A percentile compares a stretch with the other conserved stretches of the same genome.
Evolutionary conservation across 257 asterid genomes (phyloP).

Genomic region (Solanum ossicruentum): DNA sequence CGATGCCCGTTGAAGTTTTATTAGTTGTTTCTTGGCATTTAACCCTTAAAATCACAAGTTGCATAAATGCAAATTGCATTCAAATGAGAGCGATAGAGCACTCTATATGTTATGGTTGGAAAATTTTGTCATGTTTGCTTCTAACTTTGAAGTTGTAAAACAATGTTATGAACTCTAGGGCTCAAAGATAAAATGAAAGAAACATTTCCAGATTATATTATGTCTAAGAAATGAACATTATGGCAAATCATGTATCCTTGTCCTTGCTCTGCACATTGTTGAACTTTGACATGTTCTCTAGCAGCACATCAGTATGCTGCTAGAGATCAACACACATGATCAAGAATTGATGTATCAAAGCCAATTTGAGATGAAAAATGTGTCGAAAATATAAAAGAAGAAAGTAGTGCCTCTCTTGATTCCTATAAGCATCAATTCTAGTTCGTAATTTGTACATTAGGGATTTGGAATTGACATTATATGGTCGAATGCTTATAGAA

Average conservation of each 20-base stretch:
- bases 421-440: constrained; percentile 29
- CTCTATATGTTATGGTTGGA: not conserved
- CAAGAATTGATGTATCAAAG: constrained; percentile 19
- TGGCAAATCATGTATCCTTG: not conserved
- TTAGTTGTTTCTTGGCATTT: too few relatives aligned
- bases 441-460: constrained; percentile 45
- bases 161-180: not conserved
- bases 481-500: constrained; percentile 48
- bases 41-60: too few relatives aligned
- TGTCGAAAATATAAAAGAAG: constrained; percentile 47
- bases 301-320: constrained; percentile 23
- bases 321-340: constrained; percentile 30
- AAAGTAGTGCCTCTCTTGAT: constrained; percentile 17
- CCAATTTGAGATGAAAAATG: constrained; percentile 37
- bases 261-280: not conserved
- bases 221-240: not conserved
- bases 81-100: not conserved
- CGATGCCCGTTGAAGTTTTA: too few relatives aligned
- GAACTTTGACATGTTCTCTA: not conserved
- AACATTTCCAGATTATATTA: not conserved
- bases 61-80: not conserved
- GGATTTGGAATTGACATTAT: constrained; percentile 47
- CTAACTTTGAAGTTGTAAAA: not conserved
- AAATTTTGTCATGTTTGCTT: not conserved
- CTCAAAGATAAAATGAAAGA: not conserved